Conservation (phyloP, 1,139 yeast species). For the Protomyces lactucae-debilis region DNA sequence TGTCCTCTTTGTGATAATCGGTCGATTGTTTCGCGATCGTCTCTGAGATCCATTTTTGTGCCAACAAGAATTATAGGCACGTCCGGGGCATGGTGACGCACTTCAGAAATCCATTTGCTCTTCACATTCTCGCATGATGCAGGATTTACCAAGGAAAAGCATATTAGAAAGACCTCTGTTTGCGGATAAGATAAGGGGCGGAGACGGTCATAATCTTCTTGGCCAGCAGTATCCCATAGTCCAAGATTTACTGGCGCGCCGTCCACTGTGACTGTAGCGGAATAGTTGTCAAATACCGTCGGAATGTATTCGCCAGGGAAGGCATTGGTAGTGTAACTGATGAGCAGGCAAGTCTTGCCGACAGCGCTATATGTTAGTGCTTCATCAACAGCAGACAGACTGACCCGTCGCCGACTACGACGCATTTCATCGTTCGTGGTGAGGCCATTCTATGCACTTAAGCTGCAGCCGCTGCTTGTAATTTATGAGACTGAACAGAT, state of each 20-base stretch:
- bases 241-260: constrained; percentile 69
- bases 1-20: constrained; percentile 60
- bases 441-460: not conserved
- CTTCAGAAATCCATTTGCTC: constrained; percentile 72
- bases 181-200: constrained; percentile 91
- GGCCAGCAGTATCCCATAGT: constrained; percentile 98
- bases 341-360: constrained; percentile 84
- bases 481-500: too few relatives aligned
- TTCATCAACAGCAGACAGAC: not conserved
- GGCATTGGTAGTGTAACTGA: constrained; percentile 86
- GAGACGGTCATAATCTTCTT: constrained; percentile 84
- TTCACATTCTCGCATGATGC: constrained; percentile 69
- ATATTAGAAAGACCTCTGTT: constrained; percentile 79
- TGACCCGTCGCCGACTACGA: constrained; percentile 88
- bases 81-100: constrained; percentile 78
- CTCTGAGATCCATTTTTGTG: constrained; percentile 79
- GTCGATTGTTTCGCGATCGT: constrained; percentile 70
- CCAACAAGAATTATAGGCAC: constrained; percentile 76
- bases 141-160: constrained; percentile 82
- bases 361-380: constrained; percentile 54
- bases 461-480: too few relatives aligned
- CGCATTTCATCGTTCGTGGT: constrained; percentile 91
- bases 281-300: constrained; percentile 75
- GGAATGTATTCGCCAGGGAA: constrained; percentile 96
- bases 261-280: constrained; percentile 79